Evolutionary conservation across 148 eudicot species (phyloP), one percentile per base, ranked within the genome.

Genomic region (Persicaria tinctoria): DNA sequence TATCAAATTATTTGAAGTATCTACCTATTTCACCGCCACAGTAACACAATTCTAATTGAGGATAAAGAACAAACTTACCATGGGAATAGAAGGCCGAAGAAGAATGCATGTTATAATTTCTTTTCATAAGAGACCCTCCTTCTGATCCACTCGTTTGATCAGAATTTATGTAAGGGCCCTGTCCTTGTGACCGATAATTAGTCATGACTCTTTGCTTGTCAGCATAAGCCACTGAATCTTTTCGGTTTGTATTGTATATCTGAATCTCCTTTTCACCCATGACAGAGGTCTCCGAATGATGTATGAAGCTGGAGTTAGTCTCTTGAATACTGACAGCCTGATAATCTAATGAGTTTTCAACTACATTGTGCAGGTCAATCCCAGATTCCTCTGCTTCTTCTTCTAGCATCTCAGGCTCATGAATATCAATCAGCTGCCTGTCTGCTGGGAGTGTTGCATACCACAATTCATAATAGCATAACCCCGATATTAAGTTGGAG

Each of bases 401-500:
- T 74, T n/a, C 48, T 49, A 79, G 76, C 78, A 76, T 41, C 64
- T 73, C 55, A 68, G 75, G 56, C 44, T 80, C 81, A 10, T 81
- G 82, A 45, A 83, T 48, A 50, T 85, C 82, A 75, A 76, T 74
- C 46, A 76, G 55, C 78, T 75, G 83, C 72, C 88, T 80, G 73
- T 88, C 83, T 77, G 83, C 73, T 3, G 84, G 88, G 70, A 91
- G 75, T 8, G 62, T 49, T 76, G 83, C 73, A 85, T 85, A 87
- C 98, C 97, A 93, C 51, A 85, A 71, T 78, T 87, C 84, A 82
- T 74, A 89, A 80, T 77, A 87, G 64, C 87, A 76, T 79, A 89
- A 79, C 59, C 98, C 97, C 75, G 89, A 85, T 71, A 91, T 81
- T 87, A 93, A 84, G 86, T 88, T 84, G 73, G 89, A 79, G 20